Conservation (phyloP, 805 yeast genomes). For the Nakazawaea pomicola region DNA sequence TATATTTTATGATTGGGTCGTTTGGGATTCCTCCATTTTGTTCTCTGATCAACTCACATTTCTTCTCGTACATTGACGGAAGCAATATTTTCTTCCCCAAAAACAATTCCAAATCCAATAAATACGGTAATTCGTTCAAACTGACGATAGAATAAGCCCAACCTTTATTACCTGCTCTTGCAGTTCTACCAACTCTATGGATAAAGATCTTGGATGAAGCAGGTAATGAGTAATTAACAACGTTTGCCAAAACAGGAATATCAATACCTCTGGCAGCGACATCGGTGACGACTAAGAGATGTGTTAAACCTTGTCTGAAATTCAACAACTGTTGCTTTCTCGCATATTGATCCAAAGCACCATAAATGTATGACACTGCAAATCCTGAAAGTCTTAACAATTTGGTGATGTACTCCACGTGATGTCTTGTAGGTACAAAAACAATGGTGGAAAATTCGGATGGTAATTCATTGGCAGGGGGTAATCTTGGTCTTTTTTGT, state of each 20-base stretch:
- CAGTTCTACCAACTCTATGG: conserved; percentile 98
- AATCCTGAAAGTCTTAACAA: conserved; percentile 76
- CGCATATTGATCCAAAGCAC: conserved; percentile 92
- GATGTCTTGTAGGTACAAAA: conserved; percentile 96
- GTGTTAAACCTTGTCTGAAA: conserved; percentile 79
- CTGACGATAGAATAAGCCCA: conserved; percentile 93
- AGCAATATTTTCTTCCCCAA: conserved; percentile 76
- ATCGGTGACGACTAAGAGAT: conserved; percentile 92
- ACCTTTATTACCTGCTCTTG: conserved; percentile 97
- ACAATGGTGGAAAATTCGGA: conserved; percentile 83
- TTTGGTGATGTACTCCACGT: conserved; percentile 83
- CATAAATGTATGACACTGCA: conserved; percentile 83
- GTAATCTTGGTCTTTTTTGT: conserved; percentile 51
- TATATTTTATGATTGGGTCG: conserved; percentile 64
- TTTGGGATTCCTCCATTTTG: conserved; percentile 30
- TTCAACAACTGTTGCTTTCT: conserved; percentile 83
- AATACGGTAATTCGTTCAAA: conserved; percentile 83
- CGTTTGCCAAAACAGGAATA: conserved; percentile 94
- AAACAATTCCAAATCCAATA: conserved; percentile 85
- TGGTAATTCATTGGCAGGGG: conserved; percentile 81
- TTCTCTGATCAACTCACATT: conserved; percentile 44
- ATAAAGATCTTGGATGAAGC: conserved; percentile 89
- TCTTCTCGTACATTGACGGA: conserved; percentile 64
- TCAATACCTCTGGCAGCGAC: conserved; percentile 99
- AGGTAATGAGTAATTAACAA: conserved; percentile 85